Conservation (phyloP, 345 rosid species). For the Euclidium syriacum region DNA sequence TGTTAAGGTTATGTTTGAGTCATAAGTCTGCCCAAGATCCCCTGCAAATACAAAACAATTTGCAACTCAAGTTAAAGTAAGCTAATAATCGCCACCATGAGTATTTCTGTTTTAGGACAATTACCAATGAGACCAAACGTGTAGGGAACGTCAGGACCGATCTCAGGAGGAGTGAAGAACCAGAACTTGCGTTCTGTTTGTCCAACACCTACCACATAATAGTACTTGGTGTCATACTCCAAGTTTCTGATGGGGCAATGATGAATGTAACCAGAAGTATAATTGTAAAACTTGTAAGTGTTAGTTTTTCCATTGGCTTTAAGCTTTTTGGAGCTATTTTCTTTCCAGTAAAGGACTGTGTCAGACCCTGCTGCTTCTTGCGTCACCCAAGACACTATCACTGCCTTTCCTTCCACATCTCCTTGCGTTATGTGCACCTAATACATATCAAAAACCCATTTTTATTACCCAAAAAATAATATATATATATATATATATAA, state of each 20-base stretch:
- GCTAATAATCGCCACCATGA: neutral
- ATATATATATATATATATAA: too few relatives aligned
- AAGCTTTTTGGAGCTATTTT: conserved; percentile 36
- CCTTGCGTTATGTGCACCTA: conserved; percentile 97
- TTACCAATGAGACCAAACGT: conserved; percentile 44
- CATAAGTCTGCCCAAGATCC: conserved; percentile 70
- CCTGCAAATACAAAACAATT: conserved; percentile 39
- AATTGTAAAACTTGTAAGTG: conserved; percentile 53
- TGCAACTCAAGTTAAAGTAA: neutral
- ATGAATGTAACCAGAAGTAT: conserved; percentile 83
- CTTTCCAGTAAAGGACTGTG: conserved; percentile 62
- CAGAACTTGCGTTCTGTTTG: conserved; percentile 39
- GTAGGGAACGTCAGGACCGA: conserved; percentile 50
- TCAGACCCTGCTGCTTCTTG: conserved; percentile 54
- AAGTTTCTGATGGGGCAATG: conserved; percentile 65
- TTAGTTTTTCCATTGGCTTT: conserved; percentile 43
- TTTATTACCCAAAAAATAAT: too few relatives aligned
- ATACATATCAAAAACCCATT: too few relatives aligned
- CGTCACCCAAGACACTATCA: conserved; percentile 94
- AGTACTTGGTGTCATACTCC: conserved; percentile 46
- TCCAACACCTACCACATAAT: conserved; percentile 44
- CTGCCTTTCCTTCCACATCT: conserved; percentile 68
- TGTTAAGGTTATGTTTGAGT: conserved; percentile 56
- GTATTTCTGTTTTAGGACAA: neutral
- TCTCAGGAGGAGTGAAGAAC: conserved; percentile 51